Conservation (phyloP, 2,329 filamentous ascomycete genomes). For the Coniochaeta sp. region DNA sequence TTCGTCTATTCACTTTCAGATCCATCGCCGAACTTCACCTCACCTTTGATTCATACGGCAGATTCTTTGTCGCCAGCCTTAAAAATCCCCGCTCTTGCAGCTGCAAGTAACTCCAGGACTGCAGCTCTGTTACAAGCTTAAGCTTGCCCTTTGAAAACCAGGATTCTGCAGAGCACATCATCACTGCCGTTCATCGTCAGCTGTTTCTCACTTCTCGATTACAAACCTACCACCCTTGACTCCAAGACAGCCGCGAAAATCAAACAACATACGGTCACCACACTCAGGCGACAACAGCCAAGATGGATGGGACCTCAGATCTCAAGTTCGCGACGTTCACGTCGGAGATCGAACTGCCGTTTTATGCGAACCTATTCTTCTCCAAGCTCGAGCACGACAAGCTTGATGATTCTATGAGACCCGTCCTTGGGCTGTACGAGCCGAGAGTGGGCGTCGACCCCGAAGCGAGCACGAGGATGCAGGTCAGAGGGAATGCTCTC, state of each 20-base stretch:
- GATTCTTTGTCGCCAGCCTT: too few species aligned
- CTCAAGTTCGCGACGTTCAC: conserved; percentile 79
- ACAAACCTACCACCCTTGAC: neutral
- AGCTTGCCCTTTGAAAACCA: too few species aligned
- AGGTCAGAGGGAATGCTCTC: conserved; percentile 80
- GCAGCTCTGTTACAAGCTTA: too few species aligned
- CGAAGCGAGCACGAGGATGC: conserved; percentile 77
- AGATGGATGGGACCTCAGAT: conserved; percentile 19
- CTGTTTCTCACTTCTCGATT: neutral
- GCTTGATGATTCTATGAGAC: conserved; percentile 86
- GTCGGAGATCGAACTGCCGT: conserved; percentile 91
- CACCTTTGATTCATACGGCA: too few species aligned
- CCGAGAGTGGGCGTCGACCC: conserved; percentile 64
- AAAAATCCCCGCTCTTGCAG: neutral
- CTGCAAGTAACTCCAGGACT: neutral
- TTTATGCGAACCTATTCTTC: conserved; percentile 86
- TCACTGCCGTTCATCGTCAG: too few species aligned
- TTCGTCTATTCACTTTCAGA: too few species aligned
- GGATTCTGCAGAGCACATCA: too few species aligned
- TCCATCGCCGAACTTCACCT: neutral
- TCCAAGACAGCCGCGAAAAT: neutral
- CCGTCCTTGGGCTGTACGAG: conserved; percentile 83
- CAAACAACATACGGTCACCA: neutral
- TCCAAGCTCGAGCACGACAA: conserved; percentile 97
- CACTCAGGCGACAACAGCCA: neutral